Conservation (phyloP, 2,329 filamentous ascomycete species). For the Berkeleyomyces rouxiae region DNA sequence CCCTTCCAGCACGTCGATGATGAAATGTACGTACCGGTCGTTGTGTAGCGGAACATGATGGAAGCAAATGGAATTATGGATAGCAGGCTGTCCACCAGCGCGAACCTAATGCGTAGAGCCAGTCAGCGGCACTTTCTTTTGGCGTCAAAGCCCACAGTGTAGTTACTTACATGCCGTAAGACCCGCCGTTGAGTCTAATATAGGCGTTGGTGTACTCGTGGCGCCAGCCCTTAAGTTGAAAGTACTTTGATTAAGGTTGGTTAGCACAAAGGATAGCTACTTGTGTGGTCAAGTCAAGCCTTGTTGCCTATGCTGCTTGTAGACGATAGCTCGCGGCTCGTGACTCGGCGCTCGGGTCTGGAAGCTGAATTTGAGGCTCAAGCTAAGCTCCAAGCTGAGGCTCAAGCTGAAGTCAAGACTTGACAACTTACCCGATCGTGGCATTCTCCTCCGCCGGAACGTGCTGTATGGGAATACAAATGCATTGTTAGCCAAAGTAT, state of each 20-base stretch:
- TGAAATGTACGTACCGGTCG: slow-evolving; percentile 38
- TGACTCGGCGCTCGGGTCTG: background rate
- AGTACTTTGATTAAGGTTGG: slow-evolving; percentile 48
- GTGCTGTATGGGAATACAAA: slow-evolving; percentile 23
- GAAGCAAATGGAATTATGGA: slow-evolving; percentile 74
- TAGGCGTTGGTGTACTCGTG: slow-evolving; percentile 47
- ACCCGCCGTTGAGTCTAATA: slow-evolving; percentile 51
- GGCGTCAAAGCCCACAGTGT: background rate
- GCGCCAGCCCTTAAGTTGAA: slow-evolving; percentile 78
- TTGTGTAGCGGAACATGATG: slow-evolving; percentile 78
- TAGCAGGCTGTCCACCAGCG: slow-evolving; percentile 55
- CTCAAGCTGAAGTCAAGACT: too few species aligned
- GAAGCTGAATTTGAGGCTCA: too few species aligned
- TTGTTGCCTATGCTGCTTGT: background rate
- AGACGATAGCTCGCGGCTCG: background rate
- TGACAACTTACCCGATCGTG: slow-evolving; percentile 34
- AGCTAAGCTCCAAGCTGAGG: background rate
- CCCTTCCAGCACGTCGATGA: background rate
- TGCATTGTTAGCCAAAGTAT: background rate
- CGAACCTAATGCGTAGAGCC: slow-evolving; percentile 39
- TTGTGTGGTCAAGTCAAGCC: background rate
- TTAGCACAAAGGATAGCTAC: background rate
- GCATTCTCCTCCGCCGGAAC: slow-evolving; percentile 29
- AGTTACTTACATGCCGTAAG: slow-evolving; percentile 59
- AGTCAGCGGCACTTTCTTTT: background rate